Conservation (phyloP, 495 filamentous ascomycete species). For the Penicillium canariense region DNA sequence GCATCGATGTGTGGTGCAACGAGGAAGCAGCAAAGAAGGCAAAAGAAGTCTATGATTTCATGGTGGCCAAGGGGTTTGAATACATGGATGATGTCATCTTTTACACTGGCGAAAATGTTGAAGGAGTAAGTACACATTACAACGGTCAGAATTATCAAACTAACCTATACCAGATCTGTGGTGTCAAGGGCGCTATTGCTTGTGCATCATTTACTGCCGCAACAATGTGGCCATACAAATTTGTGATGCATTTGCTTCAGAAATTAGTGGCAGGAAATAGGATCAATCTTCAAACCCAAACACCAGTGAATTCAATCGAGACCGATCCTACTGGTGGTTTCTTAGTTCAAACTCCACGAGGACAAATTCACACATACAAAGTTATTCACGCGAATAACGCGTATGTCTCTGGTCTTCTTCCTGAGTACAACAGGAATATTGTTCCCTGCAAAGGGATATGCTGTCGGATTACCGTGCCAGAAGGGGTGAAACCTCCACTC, state of each 20-base stretch:
- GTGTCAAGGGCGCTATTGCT: constrained; percentile 34
- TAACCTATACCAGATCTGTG: constrained; percentile 20
- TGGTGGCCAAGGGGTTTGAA: constrained; percentile 22
- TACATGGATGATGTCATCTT: constrained; percentile 35
- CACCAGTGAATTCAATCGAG: constrained; percentile 47
- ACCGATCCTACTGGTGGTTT: constrained; percentile 35
- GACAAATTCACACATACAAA: constrained; percentile 49
- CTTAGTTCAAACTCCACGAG: constrained; percentile 53
- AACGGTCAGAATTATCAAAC: neutral
- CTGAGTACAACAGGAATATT: constrained; percentile 56
- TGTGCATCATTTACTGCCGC: constrained; percentile 48
- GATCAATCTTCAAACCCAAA: constrained; percentile 61
- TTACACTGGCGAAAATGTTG: constrained; percentile 24
- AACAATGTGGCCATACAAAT: constrained; percentile 63
- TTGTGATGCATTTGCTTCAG: constrained; percentile 56
- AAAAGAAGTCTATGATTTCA: constrained; percentile 26
- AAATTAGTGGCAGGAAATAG: constrained; percentile 50
- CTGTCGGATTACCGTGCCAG: constrained; percentile 62
- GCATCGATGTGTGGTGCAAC: constrained; percentile 38
- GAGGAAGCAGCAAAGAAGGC: constrained; percentile 29
- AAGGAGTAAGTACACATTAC: constrained; percentile 35
- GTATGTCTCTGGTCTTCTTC: constrained; percentile 60
- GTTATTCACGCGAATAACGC: constrained; percentile 73
- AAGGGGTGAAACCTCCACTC: constrained; percentile 48
- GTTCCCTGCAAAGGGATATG: constrained; percentile 57